These are phyloP conservation scores for Fagus crenata DNA, from an alignment of 306 rosid species.

Conservation along the genomic window DNA sequence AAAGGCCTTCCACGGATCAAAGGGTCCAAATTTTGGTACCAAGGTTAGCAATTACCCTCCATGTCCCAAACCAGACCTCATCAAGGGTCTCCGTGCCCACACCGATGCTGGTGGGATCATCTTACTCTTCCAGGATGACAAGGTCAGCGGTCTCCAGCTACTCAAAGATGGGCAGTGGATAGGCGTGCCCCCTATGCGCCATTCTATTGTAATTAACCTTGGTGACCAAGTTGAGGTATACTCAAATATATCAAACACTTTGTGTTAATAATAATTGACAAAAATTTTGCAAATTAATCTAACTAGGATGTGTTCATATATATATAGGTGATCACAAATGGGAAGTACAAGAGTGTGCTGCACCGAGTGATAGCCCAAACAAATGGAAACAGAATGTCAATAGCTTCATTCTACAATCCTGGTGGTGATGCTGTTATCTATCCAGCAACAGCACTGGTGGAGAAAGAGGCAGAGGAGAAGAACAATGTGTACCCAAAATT, in stretches of 20 bases:
- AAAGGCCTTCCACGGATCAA: constrained; percentile 71
- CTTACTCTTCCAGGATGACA: constrained; percentile 86
- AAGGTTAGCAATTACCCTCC: constrained; percentile 91
- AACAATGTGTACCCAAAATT: constrained; percentile 77
- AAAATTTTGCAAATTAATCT: too few species aligned
- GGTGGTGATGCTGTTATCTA: constrained; percentile 82
- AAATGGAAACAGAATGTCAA: constrained; percentile 75
- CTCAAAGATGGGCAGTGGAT: constrained; percentile 81
- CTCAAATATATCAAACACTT: background rate
- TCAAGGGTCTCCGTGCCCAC: constrained; percentile 91
- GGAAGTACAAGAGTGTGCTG: constrained; percentile 84
- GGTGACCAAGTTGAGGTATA: constrained; percentile 93
- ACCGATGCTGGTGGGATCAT: constrained; percentile 93
- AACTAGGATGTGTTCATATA: background rate
- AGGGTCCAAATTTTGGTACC: constrained; percentile 85
- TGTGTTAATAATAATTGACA: background rate
- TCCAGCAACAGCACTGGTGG: constrained; percentile 74
- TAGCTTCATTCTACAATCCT: constrained; percentile 94
- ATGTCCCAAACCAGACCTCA: constrained; percentile 77
- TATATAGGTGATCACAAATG: constrained; percentile 78
- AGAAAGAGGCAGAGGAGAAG: constrained; percentile 61
- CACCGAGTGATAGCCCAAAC: constrained; percentile 87
- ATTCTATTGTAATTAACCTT: constrained; percentile 77
- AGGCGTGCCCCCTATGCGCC: constrained; percentile 90
- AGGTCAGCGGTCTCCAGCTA: constrained; percentile 85